phyloP scores from a whole-genome alignment of 176 grass and related monocot genomes.

The barley (Hordeum vulgare) region MorexV3_pseudomolecules_assembly NC_058518.1:508081101-508081600 shows the following conservation, averaged over 20 bases:
- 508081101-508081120: background rate
- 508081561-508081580: background rate
- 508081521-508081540: slow-evolving; percentile 31
- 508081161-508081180: background rate
- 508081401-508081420: background rate
- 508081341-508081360: slow-evolving; percentile 80
- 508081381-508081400: slow-evolving; percentile 49
- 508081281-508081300: slow-evolving; percentile 90
- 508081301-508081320: slow-evolving; percentile 83
- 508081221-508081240: background rate
- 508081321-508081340: slow-evolving; percentile 74
- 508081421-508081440: background rate
- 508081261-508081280: slow-evolving; percentile 36
- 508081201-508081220: background rate
- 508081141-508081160: too few relatives aligned
- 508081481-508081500: background rate
- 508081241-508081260: background rate
- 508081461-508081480: background rate
- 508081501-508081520: slow-evolving; percentile 43
- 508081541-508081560: slow-evolving; percentile 37
- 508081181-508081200: background rate
- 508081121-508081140: background rate
- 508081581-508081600: slow-evolving; percentile 30
- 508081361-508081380: slow-evolving; percentile 62
- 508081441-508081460: background rate